A percentile compares a stretch with the other conserved stretches of the same genome.
Conservation (phyloP, 257 asterid species). For the Penstemon davidsonii region DNA sequence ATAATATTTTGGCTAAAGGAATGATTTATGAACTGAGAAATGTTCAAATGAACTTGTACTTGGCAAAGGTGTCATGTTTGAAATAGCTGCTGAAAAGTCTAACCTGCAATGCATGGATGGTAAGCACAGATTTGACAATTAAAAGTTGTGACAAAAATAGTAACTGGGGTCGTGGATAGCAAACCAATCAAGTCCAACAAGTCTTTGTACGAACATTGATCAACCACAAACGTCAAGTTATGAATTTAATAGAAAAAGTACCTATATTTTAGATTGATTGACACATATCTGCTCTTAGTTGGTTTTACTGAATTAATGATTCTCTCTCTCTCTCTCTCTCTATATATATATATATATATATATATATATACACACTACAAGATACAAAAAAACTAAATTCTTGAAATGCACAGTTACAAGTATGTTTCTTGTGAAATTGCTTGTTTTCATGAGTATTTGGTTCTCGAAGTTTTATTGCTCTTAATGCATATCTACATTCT, state of each 20-base stretch:
- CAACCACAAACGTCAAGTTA: background rate
- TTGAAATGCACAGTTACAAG: background rate
- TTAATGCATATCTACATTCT: background rate
- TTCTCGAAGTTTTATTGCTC: slow-evolving; percentile 1
- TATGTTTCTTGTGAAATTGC: no score
- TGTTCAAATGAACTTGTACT: slow-evolving; percentile 5
- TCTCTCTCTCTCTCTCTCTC: background rate
- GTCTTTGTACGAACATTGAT: background rate
- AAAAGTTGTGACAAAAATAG: slow-evolving; percentile 3
- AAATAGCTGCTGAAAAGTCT: background rate
- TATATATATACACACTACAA: background rate
- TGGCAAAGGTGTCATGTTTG: slow-evolving; percentile 8
- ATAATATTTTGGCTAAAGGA: background rate
- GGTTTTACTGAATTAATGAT: background rate
- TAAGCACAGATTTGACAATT: background rate
- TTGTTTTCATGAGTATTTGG: background rate
- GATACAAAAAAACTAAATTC: background rate
- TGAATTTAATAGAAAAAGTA: background rate
- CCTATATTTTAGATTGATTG: background rate
- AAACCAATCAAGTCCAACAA: slow-evolving; percentile 1
- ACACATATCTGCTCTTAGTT: slow-evolving; percentile 7
- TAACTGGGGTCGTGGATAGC: background rate
- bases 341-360: no score
- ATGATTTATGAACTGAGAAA: slow-evolving; percentile 7
- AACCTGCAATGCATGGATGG: background rate